These are phyloP conservation scores for Kalmusia sp. DNA, from an alignment of 2,329 filamentous ascomycete species.

Conservation along the genomic window DNA sequence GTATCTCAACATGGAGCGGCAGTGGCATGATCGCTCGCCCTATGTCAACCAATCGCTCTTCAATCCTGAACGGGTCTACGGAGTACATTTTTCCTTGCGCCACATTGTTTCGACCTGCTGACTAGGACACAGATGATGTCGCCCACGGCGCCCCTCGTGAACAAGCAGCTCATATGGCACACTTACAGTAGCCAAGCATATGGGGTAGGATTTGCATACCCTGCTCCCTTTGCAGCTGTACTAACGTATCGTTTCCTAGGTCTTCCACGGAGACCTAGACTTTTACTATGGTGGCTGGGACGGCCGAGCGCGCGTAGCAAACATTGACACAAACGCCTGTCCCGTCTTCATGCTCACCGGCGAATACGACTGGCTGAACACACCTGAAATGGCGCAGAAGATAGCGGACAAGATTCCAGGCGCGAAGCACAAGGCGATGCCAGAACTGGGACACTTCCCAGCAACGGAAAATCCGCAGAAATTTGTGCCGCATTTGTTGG, in stretches of 20 bases:
- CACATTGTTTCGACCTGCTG: neutral
- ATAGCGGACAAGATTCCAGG: conserved; percentile 57
- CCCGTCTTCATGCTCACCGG: conserved; percentile 61
- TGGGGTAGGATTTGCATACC: conserved; percentile 38
- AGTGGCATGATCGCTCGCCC: conserved; percentile 55
- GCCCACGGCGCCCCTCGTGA: conserved; percentile 52
- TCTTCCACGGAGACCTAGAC: conserved; percentile 60
- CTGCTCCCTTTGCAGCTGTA: too few species aligned
- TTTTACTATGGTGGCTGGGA: conserved; percentile 62
- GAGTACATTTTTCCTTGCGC: conserved; percentile 27
- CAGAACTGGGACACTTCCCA: conserved; percentile 56
- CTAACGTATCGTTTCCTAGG: conserved; percentile 25
- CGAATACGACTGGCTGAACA: conserved; percentile 59
- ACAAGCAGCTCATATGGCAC: conserved; percentile 60
- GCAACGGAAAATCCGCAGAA: conserved; percentile 53
- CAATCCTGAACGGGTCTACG: conserved; percentile 59
- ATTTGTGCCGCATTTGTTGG: conserved; percentile 49
- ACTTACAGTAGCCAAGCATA: conserved; percentile 58
- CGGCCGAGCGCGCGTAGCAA: conserved; percentile 51
- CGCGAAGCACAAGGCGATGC: conserved; percentile 54
- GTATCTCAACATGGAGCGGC: conserved; percentile 52
- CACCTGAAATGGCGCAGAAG: conserved; percentile 54
- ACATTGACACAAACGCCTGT: conserved; percentile 57
- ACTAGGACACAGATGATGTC: conserved; percentile 50
- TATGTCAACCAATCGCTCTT: conserved; percentile 57